A percentile compares a stretch with the other conserved stretches of the same genome.
phyloP scores from a whole-genome alignment of 164 flowering plant genomes.

The Piper longum region DNA sequence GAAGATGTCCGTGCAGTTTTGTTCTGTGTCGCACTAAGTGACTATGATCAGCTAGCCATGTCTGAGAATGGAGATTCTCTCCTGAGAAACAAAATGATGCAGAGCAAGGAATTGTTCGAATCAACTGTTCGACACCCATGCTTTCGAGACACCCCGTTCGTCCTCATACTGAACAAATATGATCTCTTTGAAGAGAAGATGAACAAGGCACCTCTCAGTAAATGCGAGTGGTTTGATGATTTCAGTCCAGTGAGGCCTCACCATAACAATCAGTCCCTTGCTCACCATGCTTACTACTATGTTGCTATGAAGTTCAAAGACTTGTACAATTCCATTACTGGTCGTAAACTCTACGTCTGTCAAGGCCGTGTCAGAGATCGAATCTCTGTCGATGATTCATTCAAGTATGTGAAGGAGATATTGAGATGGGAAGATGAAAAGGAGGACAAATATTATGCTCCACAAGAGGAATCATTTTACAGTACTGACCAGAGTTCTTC shows the following conservation, averaged over 20 bases:
- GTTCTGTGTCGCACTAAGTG: constrained; percentile 73
- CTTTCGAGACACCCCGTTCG: constrained; percentile 76
- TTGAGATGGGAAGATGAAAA: constrained; percentile 95
- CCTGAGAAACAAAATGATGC: constrained; percentile 76
- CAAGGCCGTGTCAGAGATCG: constrained; percentile 77
- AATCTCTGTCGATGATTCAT: constrained; percentile 66
- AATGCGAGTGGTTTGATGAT: constrained; percentile 88
- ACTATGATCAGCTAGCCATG: constrained; percentile 61
- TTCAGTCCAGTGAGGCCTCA: constrained; percentile 67
- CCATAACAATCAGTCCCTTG: constrained; percentile 56
- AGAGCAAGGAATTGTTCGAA: constrained; percentile 80
- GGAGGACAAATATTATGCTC: constrained; percentile 48
- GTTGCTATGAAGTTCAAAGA: constrained; percentile 95
- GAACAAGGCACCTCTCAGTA: constrained; percentile 34
- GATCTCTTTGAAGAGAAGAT: constrained; percentile 86
- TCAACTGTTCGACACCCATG: constrained; percentile 72
- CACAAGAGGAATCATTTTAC: constrained; percentile 71
- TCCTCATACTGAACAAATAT: constrained; percentile 77
- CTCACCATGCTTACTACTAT: constrained; percentile 83
- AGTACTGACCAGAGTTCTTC: constrained; percentile 89
- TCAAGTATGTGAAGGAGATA: constrained; percentile 82
- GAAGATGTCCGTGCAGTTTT: constrained; percentile 88
- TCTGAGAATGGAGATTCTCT: constrained; percentile 29
- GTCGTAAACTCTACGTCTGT: constrained; percentile 76
- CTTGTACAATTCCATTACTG: constrained; percentile 63